A percentile compares a stretch with the other conserved stretches of the same genome.
Conservation (phyloP, 148 eudicot genomes). For the Rhododendron ferrugineum region DNA sequence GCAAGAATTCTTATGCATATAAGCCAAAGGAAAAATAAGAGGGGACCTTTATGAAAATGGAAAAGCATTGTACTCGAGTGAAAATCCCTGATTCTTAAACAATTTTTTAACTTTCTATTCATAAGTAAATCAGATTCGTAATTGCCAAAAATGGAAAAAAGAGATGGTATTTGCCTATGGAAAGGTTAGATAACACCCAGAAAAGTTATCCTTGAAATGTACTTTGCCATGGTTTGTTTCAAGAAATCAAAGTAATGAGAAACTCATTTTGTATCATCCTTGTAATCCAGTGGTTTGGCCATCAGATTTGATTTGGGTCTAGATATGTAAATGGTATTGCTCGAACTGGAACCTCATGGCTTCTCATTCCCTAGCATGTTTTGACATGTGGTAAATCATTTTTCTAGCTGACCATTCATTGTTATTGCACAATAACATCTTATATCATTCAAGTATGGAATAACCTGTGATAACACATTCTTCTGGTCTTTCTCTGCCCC, state of each 20-base stretch:
- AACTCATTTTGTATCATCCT: neutral
- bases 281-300: neutral
- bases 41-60: neutral
- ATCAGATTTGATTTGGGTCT: neutral
- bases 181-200: neutral
- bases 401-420: neutral
- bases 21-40: neutral
- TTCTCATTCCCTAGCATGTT: neutral
- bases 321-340: neutral
- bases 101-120: neutral
- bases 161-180: neutral
- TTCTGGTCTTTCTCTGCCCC: neutral
- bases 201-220: neutral
- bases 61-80: neutral
- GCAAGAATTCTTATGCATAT: neutral
- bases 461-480: neutral
- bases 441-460: neutral
- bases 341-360: neutral
- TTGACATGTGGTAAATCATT: neutral
- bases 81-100: neutral
- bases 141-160: neutral
- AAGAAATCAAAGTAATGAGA: neutral
- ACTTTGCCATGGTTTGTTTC: neutral
- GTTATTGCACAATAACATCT: neutral
- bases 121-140: neutral